Percentiles rank a stretch among this genome's conserved stretches.
These are phyloP conservation scores for Monosporozyma servazzii DNA, from an alignment of 805 yeast genomes.

Conservation along the genomic window DNA sequence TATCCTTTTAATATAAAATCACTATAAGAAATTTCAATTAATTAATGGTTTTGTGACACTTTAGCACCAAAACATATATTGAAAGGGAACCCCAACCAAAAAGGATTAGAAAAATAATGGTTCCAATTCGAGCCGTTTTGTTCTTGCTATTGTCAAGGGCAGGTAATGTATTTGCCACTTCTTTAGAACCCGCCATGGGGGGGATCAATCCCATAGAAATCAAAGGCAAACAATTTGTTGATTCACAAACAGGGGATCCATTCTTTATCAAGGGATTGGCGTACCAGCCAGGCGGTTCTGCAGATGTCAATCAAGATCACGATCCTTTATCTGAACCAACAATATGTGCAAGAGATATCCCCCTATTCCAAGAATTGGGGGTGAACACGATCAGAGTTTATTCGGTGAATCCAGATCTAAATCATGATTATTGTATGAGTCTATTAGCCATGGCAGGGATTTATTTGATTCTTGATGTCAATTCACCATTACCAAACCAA, in stretches of 20 bases:
- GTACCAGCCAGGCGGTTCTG: conserved; percentile 93
- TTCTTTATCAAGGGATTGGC: conserved; percentile 83
- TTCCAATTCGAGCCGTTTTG: neutral
- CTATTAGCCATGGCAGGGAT: conserved; percentile 86
- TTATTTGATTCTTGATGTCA: conserved; percentile 84
- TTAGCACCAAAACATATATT: too few species aligned
- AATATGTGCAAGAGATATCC: conserved; percentile 72
- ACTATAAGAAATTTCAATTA: neutral
- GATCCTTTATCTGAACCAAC: conserved; percentile 76
- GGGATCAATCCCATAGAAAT: conserved; percentile 59
- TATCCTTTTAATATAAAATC: neutral
- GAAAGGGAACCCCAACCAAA: too few species aligned
- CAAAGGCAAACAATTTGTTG: conserved; percentile 63
- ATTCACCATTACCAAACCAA: conserved; percentile 71
- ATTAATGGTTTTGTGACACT: neutral
- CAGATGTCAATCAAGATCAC: conserved; percentile 44
- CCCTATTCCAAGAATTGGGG: conserved; percentile 72
- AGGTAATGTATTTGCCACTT: neutral
- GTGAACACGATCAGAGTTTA: conserved; percentile 83
- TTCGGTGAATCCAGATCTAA: conserved; percentile 69
- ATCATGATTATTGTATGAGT: conserved; percentile 89
- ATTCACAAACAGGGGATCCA: conserved; percentile 64
- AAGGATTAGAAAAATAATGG: neutral
- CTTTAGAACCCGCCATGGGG: conserved; percentile 4
- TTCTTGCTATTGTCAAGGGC: neutral